phyloP scores from a whole-genome alignment of 2,329 filamentous ascomycete genomes.

The Microcyclosporella mali region DNA sequence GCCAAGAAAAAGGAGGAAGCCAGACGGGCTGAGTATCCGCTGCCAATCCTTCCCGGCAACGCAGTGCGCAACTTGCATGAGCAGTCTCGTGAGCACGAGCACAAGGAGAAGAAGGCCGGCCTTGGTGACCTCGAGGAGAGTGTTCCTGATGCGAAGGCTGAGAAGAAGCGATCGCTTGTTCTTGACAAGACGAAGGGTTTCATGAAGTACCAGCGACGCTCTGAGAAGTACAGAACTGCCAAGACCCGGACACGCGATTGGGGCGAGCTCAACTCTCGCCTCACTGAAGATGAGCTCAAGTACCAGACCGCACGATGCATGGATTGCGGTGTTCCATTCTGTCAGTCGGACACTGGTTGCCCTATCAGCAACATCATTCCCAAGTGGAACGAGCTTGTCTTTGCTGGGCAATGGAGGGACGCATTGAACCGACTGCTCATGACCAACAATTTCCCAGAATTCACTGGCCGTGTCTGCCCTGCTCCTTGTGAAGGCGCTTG shows the following conservation, averaged over 20 bases:
- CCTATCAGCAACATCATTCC: conserved; percentile 97
- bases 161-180: conserved; percentile 85
- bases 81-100: conserved; percentile 48
- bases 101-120: conserved; percentile 62
- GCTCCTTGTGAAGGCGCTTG: conserved; percentile 95
- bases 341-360: conserved; percentile 91
- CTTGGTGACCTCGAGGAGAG: conserved; percentile 83
- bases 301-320: conserved; percentile 96
- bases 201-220: conserved; percentile 91
- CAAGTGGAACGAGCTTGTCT: conserved; percentile 79
- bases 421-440: conserved; percentile 85
- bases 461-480: conserved; percentile 93
- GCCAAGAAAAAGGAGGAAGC: conserved; percentile 77
- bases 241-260: conserved; percentile 85
- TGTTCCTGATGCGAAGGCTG: conserved; percentile 71
- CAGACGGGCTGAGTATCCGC: conserved; percentile 75
- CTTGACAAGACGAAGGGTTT: conserved; percentile 97
- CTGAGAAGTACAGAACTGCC: conserved; percentile 84
- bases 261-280: conserved; percentile 79
- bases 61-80: conserved; percentile 50
- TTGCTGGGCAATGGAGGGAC: conserved; percentile 73
- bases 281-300: conserved; percentile 92
- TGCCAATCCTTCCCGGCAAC: conserved; percentile 68
- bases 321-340: conserved; percentile 98
- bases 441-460: conserved; percentile 99